Evolutionary conservation across 768 basidiomycete genomes (phyloP), one percentile per base, ranked within the genome.

Genomic region (Amanita rimosa): DNA sequence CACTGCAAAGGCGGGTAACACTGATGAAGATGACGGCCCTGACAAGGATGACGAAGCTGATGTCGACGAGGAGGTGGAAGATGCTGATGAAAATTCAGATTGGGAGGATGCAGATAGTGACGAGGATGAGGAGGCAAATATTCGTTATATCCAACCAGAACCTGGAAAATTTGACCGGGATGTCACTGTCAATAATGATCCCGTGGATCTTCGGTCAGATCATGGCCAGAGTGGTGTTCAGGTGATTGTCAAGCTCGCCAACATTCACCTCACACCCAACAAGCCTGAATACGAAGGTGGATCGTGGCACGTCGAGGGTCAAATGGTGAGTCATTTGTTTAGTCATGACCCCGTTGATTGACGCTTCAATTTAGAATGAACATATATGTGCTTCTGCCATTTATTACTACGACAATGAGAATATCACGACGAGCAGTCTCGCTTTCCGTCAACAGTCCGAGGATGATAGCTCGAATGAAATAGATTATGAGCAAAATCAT

Each of bases 191-290:
- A 8, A 21, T 44, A 4, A 9, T 7, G 8, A 14, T 21, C 17
- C 33, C 6, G 46, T 47, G 19, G 24, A 49, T 26, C 26, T 49
- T 31, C 3, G 22, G 16, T 7, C 16, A 11, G 29, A 49, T 13
- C 22, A 42, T 14, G 39, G 39, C 14, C 11, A 9, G 4, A 33
- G 6, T 6, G 31, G 31, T 4, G 14, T 66, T 9, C 66, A 68
- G 45, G 56, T 64, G 21, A 65, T 67, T 48, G 60, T 67, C 48
- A 68, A 67, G 49, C 57, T 67, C 3, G 66, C 65, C 1, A 65
- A 65, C 49, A 67, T 67, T 63, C 40, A 13, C 31, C 31, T 31
- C 10, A 31, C 31, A 5, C 31, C 31, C 13, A 10, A 31, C 31
- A 31, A 31, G 13, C 29, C 31, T 11, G 31, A 31, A 13, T 31